Evolutionary conservation across 2,329 filamentous ascomycete genomes (phyloP), one percentile per base, ranked within the genome.

Genomic region (Trichoderma endophyticum): DNA sequence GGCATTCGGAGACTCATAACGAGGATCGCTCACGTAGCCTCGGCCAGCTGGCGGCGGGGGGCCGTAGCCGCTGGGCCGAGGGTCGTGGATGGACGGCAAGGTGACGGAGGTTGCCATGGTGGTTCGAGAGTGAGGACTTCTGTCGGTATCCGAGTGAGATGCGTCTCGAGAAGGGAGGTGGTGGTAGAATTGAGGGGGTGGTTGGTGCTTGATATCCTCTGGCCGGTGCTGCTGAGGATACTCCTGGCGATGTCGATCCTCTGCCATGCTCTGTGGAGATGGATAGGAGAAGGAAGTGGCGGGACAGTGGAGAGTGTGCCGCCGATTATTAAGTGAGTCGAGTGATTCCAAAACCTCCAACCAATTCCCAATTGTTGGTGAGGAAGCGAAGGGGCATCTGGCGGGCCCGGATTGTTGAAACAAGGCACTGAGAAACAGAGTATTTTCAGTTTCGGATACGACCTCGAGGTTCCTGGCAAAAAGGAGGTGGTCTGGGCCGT

Each of bases 81-180:
- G 78, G 75, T 87, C 86, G 69, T 86, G 82, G 68, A 88, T 87
- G 21, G 86, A 84, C 1, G 86, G 86, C 39, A 86, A 79, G 73
- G 82, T 86, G 72, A 86, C 82, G 71, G 82, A 80, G 64, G 82
- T 78, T 67, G 84, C 83, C 82, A 86, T 86, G 75, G 75, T 80
- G 75, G 75, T 69, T 75, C 77, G 75, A 68, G 61, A 54, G 21
- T 54, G 71, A 28, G 67, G 64, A 24, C 39, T 68, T 36, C 39
- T 43, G 62, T 72, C 60, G 34, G 68, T 30, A 54, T 71, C 62
- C 76, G 80, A 81, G 59, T 80, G 79, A 61, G 79, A 77, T 73
- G 82, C 81, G 74, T 85, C 83, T 82, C 83, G 72, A 82, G 82
- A 71, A 51, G 71, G 34, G 56, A 75, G 72, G 36, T 75, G 78